A percentile compares a stretch with the other conserved stretches of the same genome.
phyloP scores from a whole-genome alignment of 2,329 filamentous ascomycete genomes.

The Tolypocladium ophioglossoides region DNA sequence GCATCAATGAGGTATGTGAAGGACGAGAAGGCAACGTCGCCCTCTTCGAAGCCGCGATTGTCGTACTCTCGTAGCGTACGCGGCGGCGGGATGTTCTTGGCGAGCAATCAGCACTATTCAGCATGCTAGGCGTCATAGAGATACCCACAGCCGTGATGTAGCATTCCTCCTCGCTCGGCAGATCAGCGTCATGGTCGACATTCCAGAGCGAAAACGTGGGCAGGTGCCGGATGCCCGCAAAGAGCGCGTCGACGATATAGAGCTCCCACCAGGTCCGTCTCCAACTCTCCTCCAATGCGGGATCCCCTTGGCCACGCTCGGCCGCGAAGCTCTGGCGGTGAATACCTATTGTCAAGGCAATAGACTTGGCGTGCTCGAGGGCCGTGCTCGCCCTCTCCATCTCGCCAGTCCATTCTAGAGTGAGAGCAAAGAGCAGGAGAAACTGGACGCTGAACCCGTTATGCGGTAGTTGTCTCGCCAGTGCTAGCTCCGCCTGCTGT shows the following conservation, averaged over 20 bases:
- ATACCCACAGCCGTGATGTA: constrained; percentile 39
- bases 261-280: constrained; percentile 74
- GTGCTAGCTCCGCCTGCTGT: background rate
- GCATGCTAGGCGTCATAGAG: too few relatives aligned
- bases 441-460: constrained; percentile 55
- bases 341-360: constrained; percentile 40
- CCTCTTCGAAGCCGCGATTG: constrained; percentile 53
- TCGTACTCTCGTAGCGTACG: constrained; percentile 62
- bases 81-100: constrained; percentile 38
- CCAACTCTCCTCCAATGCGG: constrained; percentile 62
- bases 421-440: constrained; percentile 58
- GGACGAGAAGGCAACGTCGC: constrained; percentile 59
- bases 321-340: constrained; percentile 53
- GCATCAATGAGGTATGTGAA: constrained; percentile 71
- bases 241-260: constrained; percentile 63
- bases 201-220: constrained; percentile 54
- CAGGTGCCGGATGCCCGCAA: constrained; percentile 60
- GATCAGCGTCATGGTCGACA: constrained; percentile 49
- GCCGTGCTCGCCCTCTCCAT: constrained; percentile 51
- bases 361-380: constrained; percentile 47
- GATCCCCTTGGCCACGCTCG: constrained; percentile 45
- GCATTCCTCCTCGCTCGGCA: constrained; percentile 65
- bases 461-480: background rate
- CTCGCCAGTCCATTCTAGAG: constrained; percentile 60
- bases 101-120: background rate